These are phyloP conservation scores for Kockovaella imperatae DNA, from an alignment of 768 basidiomycete genomes.

Conservation along the genomic window DNA sequence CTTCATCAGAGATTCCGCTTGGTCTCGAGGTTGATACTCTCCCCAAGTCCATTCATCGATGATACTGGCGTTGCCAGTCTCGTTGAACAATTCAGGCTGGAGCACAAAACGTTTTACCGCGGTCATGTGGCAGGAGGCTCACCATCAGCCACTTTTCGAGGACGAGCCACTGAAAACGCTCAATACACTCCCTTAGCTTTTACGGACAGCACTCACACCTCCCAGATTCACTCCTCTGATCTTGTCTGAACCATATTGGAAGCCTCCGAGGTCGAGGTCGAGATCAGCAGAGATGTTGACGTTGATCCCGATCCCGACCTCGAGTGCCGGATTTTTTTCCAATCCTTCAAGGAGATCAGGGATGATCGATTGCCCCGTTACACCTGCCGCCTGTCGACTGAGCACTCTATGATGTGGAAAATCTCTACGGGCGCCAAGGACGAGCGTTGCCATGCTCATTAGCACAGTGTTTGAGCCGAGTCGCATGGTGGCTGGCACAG, in stretches of 20 bases:
- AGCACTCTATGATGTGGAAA: no score
- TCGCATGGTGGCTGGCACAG: no score
- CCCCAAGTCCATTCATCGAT: slow-evolving; percentile 43
- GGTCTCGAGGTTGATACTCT: slow-evolving; percentile 32
- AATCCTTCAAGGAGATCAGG: no score
- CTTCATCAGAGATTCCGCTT: slow-evolving; percentile 16
- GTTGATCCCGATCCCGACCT: no score
- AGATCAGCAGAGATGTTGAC: no score
- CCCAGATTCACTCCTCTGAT: slow-evolving; percentile 41
- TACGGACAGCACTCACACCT: slow-evolving; percentile 21
- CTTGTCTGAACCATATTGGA: slow-evolving; percentile 34
- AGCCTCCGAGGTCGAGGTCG: no score
- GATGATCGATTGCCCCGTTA: no score
- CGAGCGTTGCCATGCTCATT: no score
- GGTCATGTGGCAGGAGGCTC: not conserved
- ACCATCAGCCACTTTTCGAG: slow-evolving; percentile 41
- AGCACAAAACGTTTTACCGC: not conserved
- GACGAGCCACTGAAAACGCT: slow-evolving; percentile 23
- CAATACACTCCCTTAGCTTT: not conserved
- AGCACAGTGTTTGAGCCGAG: no score
- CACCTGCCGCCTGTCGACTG: no score
- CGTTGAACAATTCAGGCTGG: slow-evolving; percentile 33
- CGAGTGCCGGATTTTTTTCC: no score
- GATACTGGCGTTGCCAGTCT: slow-evolving; percentile 34
- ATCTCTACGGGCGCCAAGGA: no score